These are phyloP conservation scores for Psilocybe cyanescens DNA, from an alignment of 768 basidiomycete species.

Conservation along the genomic window DNA sequence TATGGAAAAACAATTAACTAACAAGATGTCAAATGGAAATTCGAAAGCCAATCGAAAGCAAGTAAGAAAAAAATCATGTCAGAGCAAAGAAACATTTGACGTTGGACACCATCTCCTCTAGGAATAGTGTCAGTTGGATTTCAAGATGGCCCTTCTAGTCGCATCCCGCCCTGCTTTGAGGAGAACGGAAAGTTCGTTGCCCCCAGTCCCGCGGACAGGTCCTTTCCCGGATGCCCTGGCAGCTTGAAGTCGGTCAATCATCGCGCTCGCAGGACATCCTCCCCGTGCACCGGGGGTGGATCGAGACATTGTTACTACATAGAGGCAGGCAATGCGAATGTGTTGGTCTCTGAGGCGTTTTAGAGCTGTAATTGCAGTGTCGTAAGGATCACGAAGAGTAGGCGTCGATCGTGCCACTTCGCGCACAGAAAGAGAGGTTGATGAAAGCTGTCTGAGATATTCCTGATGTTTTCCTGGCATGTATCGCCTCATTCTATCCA, in stretches of 20 bases:
- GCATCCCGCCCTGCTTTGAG: constrained; percentile 92
- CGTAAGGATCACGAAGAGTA: constrained; percentile 73
- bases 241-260: constrained; percentile 51
- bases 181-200: constrained; percentile 79
- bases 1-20: constrained; percentile 20
- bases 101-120: constrained; percentile 12
- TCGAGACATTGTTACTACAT: constrained; percentile 85
- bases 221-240: constrained; percentile 45
- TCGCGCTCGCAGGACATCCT: constrained; percentile 58
- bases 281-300: constrained; percentile 47
- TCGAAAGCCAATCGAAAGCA: constrained; percentile 20
- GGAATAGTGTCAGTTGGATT: constrained; percentile 31
- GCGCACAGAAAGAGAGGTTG: constrained; percentile 63
- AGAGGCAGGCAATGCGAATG: constrained; percentile 87
- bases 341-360: constrained; percentile 87
- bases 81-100: constrained; percentile 20
- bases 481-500: constrained; percentile 92
- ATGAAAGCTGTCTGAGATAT: constrained; percentile 73
- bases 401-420: constrained; percentile 61
- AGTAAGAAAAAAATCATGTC: constrained; percentile 15
- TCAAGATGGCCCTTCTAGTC: constrained; percentile 67
- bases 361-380: constrained; percentile 75
- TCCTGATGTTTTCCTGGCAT: constrained; percentile 93
- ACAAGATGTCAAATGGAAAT: constrained; percentile 16
- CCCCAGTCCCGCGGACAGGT: constrained; percentile 84